Evolutionary conservation across 169 alveolate genomes (phyloP).

Genomic region (Plasmodium fragile): DNA sequence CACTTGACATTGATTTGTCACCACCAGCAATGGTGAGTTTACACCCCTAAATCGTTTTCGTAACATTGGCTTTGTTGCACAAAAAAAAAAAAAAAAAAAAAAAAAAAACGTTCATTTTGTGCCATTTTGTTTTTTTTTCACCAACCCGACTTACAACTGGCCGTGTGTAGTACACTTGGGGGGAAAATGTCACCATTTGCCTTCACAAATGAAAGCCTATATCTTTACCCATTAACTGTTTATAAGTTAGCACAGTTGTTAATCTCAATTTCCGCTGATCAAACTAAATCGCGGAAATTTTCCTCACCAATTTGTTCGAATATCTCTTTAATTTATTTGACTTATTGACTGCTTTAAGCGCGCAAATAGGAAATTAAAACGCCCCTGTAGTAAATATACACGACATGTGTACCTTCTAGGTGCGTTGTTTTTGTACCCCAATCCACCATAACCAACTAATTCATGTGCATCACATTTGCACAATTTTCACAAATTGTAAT

Average conservation of each 20-base stretch:
- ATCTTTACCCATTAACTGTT: background rate
- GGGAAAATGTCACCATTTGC: background rate
- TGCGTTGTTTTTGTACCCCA: background rate
- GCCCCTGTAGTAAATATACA: background rate
- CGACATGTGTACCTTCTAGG: background rate
- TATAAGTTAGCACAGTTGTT: background rate
- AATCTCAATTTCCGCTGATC: background rate
- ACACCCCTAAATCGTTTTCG: background rate
- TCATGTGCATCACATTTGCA: background rate
- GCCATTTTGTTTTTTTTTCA: background rate
- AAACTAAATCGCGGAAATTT: background rate
- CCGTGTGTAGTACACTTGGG: background rate
- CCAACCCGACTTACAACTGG: background rate
- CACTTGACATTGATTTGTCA: background rate
- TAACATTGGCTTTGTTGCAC: background rate
- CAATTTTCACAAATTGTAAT: background rate
- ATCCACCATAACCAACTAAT: background rate
- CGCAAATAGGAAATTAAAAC: background rate
- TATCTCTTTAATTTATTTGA: background rate
- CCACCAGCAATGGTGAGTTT: background rate
- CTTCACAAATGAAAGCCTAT: background rate
- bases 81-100: background rate
- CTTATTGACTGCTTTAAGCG: background rate
- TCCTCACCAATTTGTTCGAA: background rate
- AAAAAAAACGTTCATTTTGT: background rate